These are phyloP conservation scores for Vaccinium darrowii DNA, from an alignment of 148 eudicot species.

Conservation along the genomic window DNA sequence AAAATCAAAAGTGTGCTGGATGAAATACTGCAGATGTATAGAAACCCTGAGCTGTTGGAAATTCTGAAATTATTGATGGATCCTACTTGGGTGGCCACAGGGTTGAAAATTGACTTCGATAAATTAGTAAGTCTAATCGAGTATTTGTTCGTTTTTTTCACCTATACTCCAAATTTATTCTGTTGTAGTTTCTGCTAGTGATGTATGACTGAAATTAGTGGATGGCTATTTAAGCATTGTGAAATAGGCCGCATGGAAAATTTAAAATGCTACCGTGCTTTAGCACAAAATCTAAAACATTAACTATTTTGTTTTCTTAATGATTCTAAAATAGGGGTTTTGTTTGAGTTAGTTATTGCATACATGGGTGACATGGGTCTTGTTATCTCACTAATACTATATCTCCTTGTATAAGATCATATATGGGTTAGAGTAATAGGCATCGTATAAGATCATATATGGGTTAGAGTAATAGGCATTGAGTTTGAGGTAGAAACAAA, in stretches of 20 bases:
- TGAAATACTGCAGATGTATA: conserved; percentile 62
- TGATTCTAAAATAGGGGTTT: background rate
- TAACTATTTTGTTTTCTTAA: background rate
- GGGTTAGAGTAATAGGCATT: background rate
- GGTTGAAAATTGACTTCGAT: conserved; percentile 76
- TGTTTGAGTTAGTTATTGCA: background rate
- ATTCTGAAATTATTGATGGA: conserved; percentile 75
- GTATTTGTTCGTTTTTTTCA: background rate
- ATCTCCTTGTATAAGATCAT: background rate
- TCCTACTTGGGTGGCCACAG: conserved; percentile 95
- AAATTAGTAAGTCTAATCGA: conserved; percentile 55
- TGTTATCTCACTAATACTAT: background rate
- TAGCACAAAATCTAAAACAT: background rate
- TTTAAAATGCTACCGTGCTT: background rate
- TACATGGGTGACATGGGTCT: background rate
- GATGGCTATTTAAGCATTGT: background rate
- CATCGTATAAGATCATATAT: background rate
- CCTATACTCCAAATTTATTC: background rate
- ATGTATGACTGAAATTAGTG: background rate
- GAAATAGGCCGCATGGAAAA: background rate
- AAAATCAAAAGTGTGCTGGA: conserved; percentile 83
- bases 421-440: background rate
- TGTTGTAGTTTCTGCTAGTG: background rate
- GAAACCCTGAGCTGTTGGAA: conserved; percentile 59
- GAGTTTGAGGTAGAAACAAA: background rate